These are phyloP conservation scores for Cryptosporidium tyzzeri DNA, from an alignment of 169 alveolate species.

Conservation along the genomic window DNA sequence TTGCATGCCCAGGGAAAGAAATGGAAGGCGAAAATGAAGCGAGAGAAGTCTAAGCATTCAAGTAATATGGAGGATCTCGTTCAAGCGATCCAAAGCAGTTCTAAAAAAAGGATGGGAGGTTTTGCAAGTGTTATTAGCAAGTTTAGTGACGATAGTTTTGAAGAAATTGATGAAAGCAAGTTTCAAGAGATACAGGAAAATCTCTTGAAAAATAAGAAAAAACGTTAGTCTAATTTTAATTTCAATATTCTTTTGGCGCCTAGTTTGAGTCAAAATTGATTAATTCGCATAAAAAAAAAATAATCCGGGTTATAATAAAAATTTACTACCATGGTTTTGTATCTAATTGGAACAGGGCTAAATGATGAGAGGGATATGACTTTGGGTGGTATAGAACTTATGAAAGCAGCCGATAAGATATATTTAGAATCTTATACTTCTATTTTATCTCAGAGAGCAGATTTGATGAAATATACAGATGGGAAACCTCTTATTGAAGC, in stretches of 20 bases:
- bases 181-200: slow-evolving; percentile 41
- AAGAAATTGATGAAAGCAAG: slow-evolving; percentile 41
- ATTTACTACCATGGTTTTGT: slow-evolving; percentile 87
- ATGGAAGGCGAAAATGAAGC: slow-evolving; percentile 4
- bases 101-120: slow-evolving; percentile 19
- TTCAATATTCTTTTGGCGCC: slow-evolving; percentile 14
- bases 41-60: neutral
- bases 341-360: slow-evolving; percentile 94
- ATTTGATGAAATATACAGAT: slow-evolving; percentile 86
- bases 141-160: neutral
- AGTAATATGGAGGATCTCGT: slow-evolving; percentile 30
- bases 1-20: slow-evolving; percentile 24
- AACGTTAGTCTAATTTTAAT: neutral
- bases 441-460: slow-evolving; percentile 85
- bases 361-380: slow-evolving; percentile 94
- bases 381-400: slow-evolving; percentile 90
- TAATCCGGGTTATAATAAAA: neutral
- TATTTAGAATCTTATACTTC: slow-evolving; percentile 95
- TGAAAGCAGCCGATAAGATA: slow-evolving; percentile 86
- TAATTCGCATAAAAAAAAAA: neutral
- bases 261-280: neutral
- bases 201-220: slow-evolving; percentile 7
- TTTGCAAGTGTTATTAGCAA: slow-evolving; percentile 2
- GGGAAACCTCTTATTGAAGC: slow-evolving; percentile 91
- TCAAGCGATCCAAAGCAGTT: slow-evolving; percentile 41